These are phyloP conservation scores for Lachnellula occidentalis DNA, from an alignment of 2,329 filamentous ascomycete species.

Conservation along the genomic window DNA sequence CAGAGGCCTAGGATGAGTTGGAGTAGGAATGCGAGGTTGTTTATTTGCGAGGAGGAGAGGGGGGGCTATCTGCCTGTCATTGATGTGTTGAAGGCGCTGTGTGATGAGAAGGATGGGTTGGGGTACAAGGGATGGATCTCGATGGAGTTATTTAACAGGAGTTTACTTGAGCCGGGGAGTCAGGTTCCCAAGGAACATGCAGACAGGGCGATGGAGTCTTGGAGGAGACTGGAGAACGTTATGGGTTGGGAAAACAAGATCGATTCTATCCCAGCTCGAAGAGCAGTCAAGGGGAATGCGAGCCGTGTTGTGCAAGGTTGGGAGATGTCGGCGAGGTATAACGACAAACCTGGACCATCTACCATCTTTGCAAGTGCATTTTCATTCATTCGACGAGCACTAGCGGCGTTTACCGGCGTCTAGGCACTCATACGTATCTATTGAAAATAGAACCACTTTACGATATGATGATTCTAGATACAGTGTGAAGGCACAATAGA, in stretches of 20 bases:
- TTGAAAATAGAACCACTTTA: too few relatives aligned
- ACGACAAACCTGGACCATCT: too few relatives aligned
- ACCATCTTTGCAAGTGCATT: too few relatives aligned
- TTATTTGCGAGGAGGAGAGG: slow-evolving; percentile 41
- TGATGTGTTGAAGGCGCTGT: slow-evolving; percentile 46
- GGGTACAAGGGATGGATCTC: slow-evolving; percentile 55
- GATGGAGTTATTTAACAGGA: slow-evolving; percentile 54
- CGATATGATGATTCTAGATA: too few relatives aligned
- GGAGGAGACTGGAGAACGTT: slow-evolving; percentile 34
- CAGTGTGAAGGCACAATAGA: too few relatives aligned
- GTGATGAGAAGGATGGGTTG: slow-evolving; percentile 43
- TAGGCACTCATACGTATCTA: too few relatives aligned
- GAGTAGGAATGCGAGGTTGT: slow-evolving; percentile 69
- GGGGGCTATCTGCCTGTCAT: slow-evolving; percentile 55
- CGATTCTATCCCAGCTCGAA: neutral
- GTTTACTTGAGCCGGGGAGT: slow-evolving; percentile 39
- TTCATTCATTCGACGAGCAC: too few relatives aligned
- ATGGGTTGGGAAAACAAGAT: slow-evolving; percentile 8
- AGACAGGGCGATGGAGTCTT: slow-evolving; percentile 43
- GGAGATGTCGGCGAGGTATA: neutral
- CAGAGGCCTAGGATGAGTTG: slow-evolving; percentile 69
- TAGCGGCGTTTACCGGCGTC: too few relatives aligned
- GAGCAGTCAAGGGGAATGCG: neutral
- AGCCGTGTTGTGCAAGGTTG: neutral
- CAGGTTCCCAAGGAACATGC: slow-evolving; percentile 48